Percentiles rank a stretch among this genome's conserved stretches.
These are phyloP conservation scores for Leccinum disarticulatum DNA, from an alignment of 768 basidiomycete genomes.

Conservation along the genomic window DNA sequence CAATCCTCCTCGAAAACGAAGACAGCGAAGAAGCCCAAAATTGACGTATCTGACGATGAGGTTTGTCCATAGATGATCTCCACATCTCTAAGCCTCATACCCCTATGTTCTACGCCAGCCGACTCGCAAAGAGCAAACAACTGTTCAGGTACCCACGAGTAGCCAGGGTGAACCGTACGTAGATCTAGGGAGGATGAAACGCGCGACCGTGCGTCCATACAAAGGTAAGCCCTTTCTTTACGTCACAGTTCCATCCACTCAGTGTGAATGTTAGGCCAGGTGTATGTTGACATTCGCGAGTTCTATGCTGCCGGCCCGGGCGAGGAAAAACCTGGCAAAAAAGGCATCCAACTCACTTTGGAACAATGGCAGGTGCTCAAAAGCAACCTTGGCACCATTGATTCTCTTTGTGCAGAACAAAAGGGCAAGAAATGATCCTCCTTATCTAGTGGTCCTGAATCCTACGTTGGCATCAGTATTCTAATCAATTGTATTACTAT, in stretches of 20 bases:
- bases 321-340: slow-evolving; percentile 76
- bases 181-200: slow-evolving; percentile 71
- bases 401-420: slow-evolving; percentile 44
- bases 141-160: slow-evolving; percentile 16
- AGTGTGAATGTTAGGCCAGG: slow-evolving; percentile 37
- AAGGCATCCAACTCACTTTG: slow-evolving; percentile 64
- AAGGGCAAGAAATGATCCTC: slow-evolving; percentile 19
- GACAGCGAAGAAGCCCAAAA: slow-evolving; percentile 41
- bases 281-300: slow-evolving; percentile 72
- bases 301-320: slow-evolving; percentile 57
- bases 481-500: slow-evolving; percentile 3
- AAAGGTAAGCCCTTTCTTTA: slow-evolving; percentile 36
- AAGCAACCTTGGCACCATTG: slow-evolving; percentile 43
- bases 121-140: slow-evolving; percentile 6
- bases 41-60: slow-evolving; percentile 4
- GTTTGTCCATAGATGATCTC: slow-evolving; percentile 5
- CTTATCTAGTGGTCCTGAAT: neutral
- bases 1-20: slow-evolving; percentile 13
- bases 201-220: slow-evolving; percentile 54
- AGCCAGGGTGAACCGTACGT: slow-evolving; percentile 47
- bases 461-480: neutral
- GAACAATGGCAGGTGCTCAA: slow-evolving; percentile 73
- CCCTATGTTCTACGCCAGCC: slow-evolving; percentile 21
- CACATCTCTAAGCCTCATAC: neutral
- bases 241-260: slow-evolving; percentile 29